These are phyloP conservation scores for Mycena kentingensis DNA, from an alignment of 768 basidiomycete species.

Conservation along the genomic window DNA sequence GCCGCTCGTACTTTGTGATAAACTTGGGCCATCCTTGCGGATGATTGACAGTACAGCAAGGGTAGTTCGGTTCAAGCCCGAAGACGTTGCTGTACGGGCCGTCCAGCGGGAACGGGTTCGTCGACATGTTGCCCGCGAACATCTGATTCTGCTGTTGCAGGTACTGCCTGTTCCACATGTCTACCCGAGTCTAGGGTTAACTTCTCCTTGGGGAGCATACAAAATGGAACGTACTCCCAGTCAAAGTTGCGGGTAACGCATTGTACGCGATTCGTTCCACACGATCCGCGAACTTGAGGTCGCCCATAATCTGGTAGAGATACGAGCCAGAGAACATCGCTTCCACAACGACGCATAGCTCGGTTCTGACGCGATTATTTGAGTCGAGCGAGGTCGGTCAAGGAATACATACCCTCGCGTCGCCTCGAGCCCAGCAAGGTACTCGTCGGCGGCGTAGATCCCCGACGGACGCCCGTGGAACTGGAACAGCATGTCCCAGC, in stretches of 20 bases:
- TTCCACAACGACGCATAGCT: constrained; percentile 60
- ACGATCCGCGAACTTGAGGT: constrained; percentile 52
- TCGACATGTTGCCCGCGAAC: constrained; percentile 42
- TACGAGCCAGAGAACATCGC: constrained; percentile 63
- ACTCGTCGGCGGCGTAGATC: constrained; percentile 59
- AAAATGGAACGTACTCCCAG: constrained; percentile 37
- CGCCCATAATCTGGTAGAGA: constrained; percentile 57
- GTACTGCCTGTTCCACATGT: constrained; percentile 44
- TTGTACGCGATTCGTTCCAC: constrained; percentile 56
- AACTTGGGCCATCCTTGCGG: constrained; percentile 61
- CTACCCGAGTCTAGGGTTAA: not conserved
- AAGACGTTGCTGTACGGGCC: constrained; percentile 48
- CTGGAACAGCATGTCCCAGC: constrained; percentile 59
- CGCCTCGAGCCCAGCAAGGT: constrained; percentile 57
- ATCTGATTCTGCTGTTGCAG: constrained; percentile 48
- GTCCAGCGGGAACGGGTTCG: constrained; percentile 36
- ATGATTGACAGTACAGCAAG: constrained; percentile 57
- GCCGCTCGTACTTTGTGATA: constrained; percentile 46
- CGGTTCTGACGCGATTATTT: constrained; percentile 39
- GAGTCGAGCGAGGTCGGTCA: not conserved
- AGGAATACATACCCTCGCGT: constrained; percentile 44
- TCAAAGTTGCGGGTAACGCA: constrained; percentile 50
- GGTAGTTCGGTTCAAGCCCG: constrained; percentile 52
- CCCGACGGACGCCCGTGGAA: constrained; percentile 61
- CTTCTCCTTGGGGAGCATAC: not conserved